Evolutionary conservation across 169 alveolate species (phyloP).

Genomic region (Cystoisospora suis): DNA sequence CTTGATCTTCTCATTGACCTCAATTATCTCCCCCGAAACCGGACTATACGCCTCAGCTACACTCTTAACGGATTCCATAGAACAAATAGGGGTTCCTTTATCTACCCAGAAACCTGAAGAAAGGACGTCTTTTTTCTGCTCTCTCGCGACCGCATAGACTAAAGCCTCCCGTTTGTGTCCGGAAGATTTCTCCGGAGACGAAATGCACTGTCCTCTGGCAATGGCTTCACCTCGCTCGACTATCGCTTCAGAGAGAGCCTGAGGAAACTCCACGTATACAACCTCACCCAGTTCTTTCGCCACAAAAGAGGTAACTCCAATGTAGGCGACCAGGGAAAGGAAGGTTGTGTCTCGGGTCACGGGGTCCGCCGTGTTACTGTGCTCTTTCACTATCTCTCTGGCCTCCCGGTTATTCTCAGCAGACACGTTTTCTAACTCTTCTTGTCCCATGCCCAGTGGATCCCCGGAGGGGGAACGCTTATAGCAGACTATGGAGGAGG

Average conservation of each 20-base stretch:
- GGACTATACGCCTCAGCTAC: constrained; percentile 58
- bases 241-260: background rate
- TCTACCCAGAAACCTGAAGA: constrained; percentile 2
- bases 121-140: background rate
- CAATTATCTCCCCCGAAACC: constrained; percentile 6
- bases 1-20: background rate
- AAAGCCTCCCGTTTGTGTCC: background rate
- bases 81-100: constrained; percentile 39
- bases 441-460: no score
- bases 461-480: no score
- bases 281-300: constrained; percentile 59
- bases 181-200: background rate
- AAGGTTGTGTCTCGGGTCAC: background rate
- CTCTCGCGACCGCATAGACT: background rate
- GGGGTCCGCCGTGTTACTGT: background rate
- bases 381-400: no score
- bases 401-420: no score
- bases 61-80: constrained; percentile 45
- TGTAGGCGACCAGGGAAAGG: background rate
- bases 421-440: no score
- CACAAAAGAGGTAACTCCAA: constrained; percentile 38
- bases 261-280: constrained; percentile 1
- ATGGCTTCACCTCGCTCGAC: background rate
- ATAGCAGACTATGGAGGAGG: no score
- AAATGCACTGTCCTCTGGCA: background rate